Base-by-base conservation (phyloP, 2,329 filamentous ascomycete species). In the Ceratocystiopsis sp. region DNA sequence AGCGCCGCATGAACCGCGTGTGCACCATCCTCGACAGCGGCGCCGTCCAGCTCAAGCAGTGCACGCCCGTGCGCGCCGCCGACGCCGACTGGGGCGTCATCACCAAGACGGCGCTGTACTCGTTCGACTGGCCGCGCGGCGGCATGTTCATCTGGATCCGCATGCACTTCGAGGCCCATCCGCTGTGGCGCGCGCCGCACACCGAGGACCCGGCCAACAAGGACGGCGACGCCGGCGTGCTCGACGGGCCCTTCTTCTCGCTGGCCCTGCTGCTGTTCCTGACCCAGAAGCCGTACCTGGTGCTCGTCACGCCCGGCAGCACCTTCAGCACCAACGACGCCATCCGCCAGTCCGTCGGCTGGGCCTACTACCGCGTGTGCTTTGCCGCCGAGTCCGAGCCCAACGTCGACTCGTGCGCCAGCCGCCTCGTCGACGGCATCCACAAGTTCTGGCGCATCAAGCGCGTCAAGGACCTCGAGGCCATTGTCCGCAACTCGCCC, bases 141-240 rank as follows among this genome's bases (percentile, higher is more conserved):
- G 87, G 87, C 55, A 95, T 95, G 86, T 95, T 94, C 59, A 61
- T 93, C 44, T 95, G 87, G 87, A 54, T 93, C 4, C 69, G 73
- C 44, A 61, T 91, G 47, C 69, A 76, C 55, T 80, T 86, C 52
- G 72, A 80, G 43, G 65, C 67, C 2, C 86, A 94, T 55, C 84
- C 84, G 13, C 67, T 93, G 14, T 78, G 66, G 57, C 53, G 57
- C 42, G 57, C 57, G 3, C 49, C 53, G 37, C 56, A 59, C 18
- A 43, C 39, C n/a, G 49, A 18, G 21, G 14, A 9, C 21, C 16
- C 8, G n/a, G 34, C 33, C 33, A 21, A 11, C 59, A 2, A 56
- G 59, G 34, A 21, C 40, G 16, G 58, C 10, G 41, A 44, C 19
- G 58, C 53, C 40, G 53, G 52, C 16, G 59, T 73, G 35, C 62